Evolutionary conservation across 768 basidiomycete species (phyloP).

Genomic region (Lentinus tigrinus): DNA sequence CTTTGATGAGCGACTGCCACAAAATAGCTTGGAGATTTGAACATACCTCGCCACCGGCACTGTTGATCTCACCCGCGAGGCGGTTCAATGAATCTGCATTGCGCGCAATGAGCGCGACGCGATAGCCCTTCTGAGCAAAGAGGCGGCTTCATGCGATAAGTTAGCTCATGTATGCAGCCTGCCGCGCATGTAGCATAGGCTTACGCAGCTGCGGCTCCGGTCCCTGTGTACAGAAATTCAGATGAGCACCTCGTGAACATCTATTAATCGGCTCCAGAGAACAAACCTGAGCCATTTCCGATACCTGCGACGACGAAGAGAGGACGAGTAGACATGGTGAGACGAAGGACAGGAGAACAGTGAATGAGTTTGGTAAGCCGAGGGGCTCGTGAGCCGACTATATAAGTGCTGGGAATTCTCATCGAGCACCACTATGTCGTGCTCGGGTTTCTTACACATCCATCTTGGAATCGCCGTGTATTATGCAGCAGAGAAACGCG

Average conservation of each 20-base stretch:
- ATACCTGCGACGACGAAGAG: conserved; percentile 41
- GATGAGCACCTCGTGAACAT: neutral
- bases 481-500: neutral
- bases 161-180: neutral
- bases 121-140: conserved; percentile 38
- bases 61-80: conserved; percentile 31
- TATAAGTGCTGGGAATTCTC: neutral
- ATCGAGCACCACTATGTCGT: neutral
- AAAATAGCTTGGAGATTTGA: neutral
- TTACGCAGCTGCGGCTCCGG: conserved; percentile 39
- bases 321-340: conserved; percentile 28
- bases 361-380: neutral
- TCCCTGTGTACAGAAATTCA: conserved; percentile 24
- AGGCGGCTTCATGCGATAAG: conserved; percentile 25
- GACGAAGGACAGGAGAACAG: neutral
- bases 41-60: conserved; percentile 32
- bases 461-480: neutral
- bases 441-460: neutral
- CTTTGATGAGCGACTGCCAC: neutral
- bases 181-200: conserved; percentile 7
- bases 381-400: neutral
- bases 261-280: neutral
- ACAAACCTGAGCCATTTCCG: conserved; percentile 37
- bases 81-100: conserved; percentile 30
- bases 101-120: conserved; percentile 38